Base-by-base conservation (phyloP, 2,329 filamentous ascomycete genomes). In the Aureobasidium sp. region DNA sequence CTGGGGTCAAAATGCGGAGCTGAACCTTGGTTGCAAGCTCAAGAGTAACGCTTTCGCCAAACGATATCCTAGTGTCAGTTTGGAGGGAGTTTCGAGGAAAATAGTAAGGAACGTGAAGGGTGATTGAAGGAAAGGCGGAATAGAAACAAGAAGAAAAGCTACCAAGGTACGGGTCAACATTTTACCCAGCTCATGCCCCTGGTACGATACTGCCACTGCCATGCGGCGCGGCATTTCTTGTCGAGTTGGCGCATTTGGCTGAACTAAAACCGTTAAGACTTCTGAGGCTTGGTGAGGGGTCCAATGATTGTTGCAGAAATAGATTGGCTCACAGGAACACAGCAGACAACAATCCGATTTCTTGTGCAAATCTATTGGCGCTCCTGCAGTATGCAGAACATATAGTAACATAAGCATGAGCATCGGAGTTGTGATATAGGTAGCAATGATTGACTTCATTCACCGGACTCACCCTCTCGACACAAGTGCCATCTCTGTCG, bases 201-300 rank as follows among this genome's bases (percentile, higher is more conserved):
- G 36, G 31, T n/a, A 41, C 45, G 17, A 51, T 41, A 49, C 34
- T 51, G 45, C 44, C 57, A 60, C 45, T 42, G 57, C 57, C 57
- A 60, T 60, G 57, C 57, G 39, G 34, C 57, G 57, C 57, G 57
- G 57, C 57, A 51, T 60, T 60, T 60, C 45, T 51, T 41, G 57
- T 60, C 45, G 44, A 41, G 41, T 51, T 60, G 57, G 57, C 57
- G 45, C 15, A 20, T 49, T 36, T 60, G 57, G 57, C 57, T 39
- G 57, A 60, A 58, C 55, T 55, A 47, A 49, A 58, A 60, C 45
- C 44, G 45, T 60, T 51, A 48, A 58, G 57, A 60, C 57, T 58
- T 58, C 31, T 36, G 25, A 34, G 42, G 39, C 55, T 60, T 60
- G 57, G 25, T 41, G 41, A 44, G 31, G 45, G 57, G 55, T 39